These are phyloP conservation scores for Balamuthia mandrillaris DNA, from an alignment of 208 protist species.

Conservation along the genomic window DNA sequence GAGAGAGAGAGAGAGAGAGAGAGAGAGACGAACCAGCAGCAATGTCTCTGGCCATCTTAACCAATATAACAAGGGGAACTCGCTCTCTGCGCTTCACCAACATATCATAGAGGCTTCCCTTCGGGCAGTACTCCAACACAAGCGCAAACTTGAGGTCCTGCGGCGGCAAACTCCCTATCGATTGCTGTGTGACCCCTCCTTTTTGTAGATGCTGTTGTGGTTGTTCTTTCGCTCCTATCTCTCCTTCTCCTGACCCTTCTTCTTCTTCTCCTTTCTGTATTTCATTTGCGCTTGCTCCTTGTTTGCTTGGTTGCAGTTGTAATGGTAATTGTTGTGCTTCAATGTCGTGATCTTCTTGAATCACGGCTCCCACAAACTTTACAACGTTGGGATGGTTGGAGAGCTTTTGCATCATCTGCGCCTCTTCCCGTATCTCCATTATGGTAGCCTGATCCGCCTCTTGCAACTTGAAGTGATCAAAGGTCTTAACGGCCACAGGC, in stretches of 20 bases:
- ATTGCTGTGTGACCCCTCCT: too few relatives aligned
- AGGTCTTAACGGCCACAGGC: slow-evolving; percentile 25
- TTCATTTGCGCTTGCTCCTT: too few relatives aligned
- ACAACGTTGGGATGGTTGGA: slow-evolving; percentile 22
- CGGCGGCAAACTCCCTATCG: too few relatives aligned
- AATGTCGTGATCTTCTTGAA: neutral
- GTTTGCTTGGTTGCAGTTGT: neutral
- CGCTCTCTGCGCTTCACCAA: neutral
- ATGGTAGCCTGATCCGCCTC: neutral
- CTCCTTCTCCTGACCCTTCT: too few relatives aligned
- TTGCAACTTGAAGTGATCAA: neutral
- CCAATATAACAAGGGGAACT: neutral
- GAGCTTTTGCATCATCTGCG: slow-evolving; percentile 32
- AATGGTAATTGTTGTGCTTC: neutral
- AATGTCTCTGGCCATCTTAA: slow-evolving; percentile 5
- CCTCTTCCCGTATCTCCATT: neutral
- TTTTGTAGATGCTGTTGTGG: too few relatives aligned
- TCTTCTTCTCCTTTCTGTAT: too few relatives aligned
- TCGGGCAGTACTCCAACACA: slow-evolving; percentile 5
- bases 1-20: too few relatives aligned
- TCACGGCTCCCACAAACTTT: neutral
- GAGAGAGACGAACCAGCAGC: neutral
- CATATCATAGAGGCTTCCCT: neutral
- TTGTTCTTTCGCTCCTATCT: too few relatives aligned
- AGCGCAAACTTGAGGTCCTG: neutral